Evolutionary conservation across 345 rosid genomes (phyloP).

Genomic region (Boechera retrofracta): DNA sequence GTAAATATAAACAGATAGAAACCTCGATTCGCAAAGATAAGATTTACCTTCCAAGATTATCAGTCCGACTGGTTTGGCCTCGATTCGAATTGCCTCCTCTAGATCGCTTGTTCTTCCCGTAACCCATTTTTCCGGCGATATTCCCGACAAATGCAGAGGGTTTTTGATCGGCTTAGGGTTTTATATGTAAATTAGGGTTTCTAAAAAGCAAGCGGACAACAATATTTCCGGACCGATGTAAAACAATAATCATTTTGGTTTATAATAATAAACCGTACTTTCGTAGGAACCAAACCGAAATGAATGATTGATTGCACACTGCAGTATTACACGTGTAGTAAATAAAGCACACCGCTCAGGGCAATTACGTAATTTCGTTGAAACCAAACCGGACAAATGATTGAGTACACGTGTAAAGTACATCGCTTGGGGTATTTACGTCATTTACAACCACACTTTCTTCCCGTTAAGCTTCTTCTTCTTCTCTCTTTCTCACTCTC

Average conservation of each 20-base stretch:
- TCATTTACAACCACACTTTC: slow-evolving; percentile 18
- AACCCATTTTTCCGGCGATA: slow-evolving; percentile 43
- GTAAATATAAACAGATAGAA: slow-evolving; percentile 26
- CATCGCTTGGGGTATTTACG: slow-evolving; percentile 26
- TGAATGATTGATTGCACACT: neutral
- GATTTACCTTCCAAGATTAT: slow-evolving; percentile 38
- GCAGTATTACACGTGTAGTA: slow-evolving; percentile 6
- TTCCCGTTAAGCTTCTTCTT: slow-evolving; percentile 41
- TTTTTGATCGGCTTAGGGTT: slow-evolving; percentile 39
- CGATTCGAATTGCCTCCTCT: slow-evolving; percentile 41
- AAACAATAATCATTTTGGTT: neutral
- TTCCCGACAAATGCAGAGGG: slow-evolving; percentile 14
- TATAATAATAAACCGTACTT: neutral
- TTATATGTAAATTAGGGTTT: slow-evolving; percentile 32
- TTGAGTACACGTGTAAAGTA: slow-evolving; percentile 39
- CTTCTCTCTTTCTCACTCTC: slow-evolving; percentile 1
- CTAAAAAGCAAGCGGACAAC: neutral
- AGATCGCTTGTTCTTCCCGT: slow-evolving; percentile 42
- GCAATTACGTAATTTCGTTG: neutral
- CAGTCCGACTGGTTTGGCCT: slow-evolving; percentile 42
- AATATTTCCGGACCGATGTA: slow-evolving; percentile 19
- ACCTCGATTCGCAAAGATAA: neutral
- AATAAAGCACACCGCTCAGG: neutral
- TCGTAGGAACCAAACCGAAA: neutral
- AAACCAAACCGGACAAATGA: slow-evolving; percentile 25